phyloP scores from a whole-genome alignment of 108 stramenopile species.

The Pseudonitzschia multistriata region DNA sequence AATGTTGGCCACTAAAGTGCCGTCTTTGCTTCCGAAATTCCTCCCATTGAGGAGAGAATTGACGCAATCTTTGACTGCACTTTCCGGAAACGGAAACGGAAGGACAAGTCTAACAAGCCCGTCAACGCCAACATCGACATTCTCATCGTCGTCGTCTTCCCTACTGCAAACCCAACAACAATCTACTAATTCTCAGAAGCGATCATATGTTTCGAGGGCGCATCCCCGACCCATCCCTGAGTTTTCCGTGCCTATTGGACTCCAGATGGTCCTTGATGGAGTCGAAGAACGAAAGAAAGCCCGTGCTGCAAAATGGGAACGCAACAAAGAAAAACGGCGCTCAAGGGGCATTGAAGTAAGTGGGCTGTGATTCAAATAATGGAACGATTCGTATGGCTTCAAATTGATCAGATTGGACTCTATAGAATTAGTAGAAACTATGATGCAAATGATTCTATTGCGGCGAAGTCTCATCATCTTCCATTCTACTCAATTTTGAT shows the following conservation, averaged over 20 bases:
- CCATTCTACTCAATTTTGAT: too few relatives aligned
- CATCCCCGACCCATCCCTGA: constrained; percentile 55
- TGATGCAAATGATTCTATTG: too few relatives aligned
- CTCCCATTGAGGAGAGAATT: not conserved
- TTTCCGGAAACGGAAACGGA: not conserved
- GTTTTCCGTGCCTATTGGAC: constrained; percentile 44
- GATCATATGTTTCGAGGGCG: constrained; percentile 53
- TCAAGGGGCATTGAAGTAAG: constrained; percentile 22
- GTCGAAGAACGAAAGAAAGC: constrained; percentile 43
- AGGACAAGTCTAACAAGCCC: not conserved
- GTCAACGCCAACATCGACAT: not conserved
- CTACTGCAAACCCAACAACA: not conserved
- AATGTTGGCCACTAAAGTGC: not conserved
- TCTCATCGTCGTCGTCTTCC: not conserved
- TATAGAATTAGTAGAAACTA: too few relatives aligned
- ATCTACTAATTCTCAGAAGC: not conserved
- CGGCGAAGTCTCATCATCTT: too few relatives aligned
- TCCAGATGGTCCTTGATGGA: constrained; percentile 52
- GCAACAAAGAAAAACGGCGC: constrained; percentile 35
- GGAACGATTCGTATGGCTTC: too few relatives aligned
- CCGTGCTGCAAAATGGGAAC: constrained; percentile 55
- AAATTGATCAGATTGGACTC: too few relatives aligned
- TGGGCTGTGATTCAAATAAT: not conserved
- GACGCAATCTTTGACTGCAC: not conserved
- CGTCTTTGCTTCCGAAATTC: constrained; percentile 4